phyloP scores from a whole-genome alignment of 2,329 filamentous ascomycete species.

The Ploettnerulaceae sp. region DNA sequence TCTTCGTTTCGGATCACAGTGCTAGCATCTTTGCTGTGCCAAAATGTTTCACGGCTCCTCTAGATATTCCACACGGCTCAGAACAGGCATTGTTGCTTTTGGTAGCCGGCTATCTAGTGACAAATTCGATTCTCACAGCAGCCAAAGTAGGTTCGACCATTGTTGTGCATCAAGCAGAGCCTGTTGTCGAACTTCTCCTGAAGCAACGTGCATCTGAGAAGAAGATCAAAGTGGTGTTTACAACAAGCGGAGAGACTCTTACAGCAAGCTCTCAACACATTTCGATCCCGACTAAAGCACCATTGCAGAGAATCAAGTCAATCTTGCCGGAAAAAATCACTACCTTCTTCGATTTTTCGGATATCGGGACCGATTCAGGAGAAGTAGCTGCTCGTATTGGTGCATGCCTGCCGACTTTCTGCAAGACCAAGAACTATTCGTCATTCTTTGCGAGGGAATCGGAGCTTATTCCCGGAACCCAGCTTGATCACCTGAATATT shows the following conservation, averaged over 20 bases:
- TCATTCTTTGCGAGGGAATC: not conserved
- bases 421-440: not conserved
- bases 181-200: not conserved
- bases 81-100: not conserved
- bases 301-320: not conserved
- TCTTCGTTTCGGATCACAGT: constrained; percentile 2
- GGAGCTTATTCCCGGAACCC: not conserved
- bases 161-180: not conserved
- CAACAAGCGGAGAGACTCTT: not conserved
- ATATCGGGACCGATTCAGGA: not conserved
- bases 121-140: not conserved
- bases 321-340: not conserved
- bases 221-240: not conserved
- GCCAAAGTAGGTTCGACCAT: not conserved
- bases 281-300: not conserved
- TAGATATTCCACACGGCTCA: not conserved
- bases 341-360: not conserved
- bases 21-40: not conserved
- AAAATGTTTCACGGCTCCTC: not conserved
- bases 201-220: not conserved
- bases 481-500: constrained; percentile 7
- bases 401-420: not conserved
- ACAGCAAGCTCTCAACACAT: not conserved
- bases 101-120: not conserved
- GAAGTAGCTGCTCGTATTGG: not conserved